Base-by-base conservation (phyloP, 2,329 filamentous ascomycete species). In the Thelonectria rubi region DNA sequence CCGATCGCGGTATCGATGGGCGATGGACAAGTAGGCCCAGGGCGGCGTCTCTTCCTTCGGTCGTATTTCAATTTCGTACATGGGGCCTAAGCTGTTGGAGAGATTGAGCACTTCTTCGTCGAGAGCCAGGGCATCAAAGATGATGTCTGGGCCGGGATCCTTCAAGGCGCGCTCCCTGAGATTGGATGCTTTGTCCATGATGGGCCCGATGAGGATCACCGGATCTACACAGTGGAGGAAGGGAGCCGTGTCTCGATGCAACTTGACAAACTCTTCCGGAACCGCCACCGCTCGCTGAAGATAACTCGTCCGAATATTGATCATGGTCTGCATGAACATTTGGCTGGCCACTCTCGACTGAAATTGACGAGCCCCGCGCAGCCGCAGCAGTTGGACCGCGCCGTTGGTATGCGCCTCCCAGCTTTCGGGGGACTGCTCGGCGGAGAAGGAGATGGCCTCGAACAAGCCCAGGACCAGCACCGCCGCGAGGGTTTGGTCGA, bases 381-480 rank as follows among this genome's bases (percentile, higher is more conserved):
- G 57, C 18, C 67, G 60, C 4, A 73, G 58, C 2, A 73, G 69
- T n/a, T 73, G 56, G 49, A 72, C 61, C 34, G 72, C 61, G 6
- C 71, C 72, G 12, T 66, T 39, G 2, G 66, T 69, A 18, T 73
- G 72, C 7, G 68, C 65, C 5, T 67, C 69, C 71, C 71, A 73
- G 51, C 64, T 70, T 6, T 70, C 66, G 1, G 69, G 66, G 6
- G 69, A 67, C 34, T 63, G 60, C n/a, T 60, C 58, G 2, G 63
- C 70, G 14, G 53, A 58, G 26, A 73, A 73, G 5, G 71, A 64
- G 24, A 70, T 65, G n/a, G 69, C 69, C 34, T 73, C 72, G 39
- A 73, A 73, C 10, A 72, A 58, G 10, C 67, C 72, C n/a, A 73
- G 57, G 2, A 73, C 58, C 9, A 73, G 58, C n/a, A 73, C 71